phyloP scores from a whole-genome alignment of 768 basidiomycete genomes.

The Exsudoporus frostii region DNA sequence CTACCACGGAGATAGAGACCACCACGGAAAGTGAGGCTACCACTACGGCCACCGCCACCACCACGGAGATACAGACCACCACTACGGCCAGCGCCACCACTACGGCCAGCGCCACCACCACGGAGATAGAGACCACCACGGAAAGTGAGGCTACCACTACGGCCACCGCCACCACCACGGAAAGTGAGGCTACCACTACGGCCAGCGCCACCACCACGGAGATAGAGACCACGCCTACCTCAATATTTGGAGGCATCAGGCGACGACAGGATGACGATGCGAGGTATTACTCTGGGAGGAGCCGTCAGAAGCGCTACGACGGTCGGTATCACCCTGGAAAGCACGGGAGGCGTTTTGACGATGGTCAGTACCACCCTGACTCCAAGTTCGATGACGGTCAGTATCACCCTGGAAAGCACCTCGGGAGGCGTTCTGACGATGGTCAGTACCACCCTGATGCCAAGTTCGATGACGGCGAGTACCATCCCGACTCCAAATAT shows the following conservation, averaged over 20 bases:
- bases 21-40: neutral
- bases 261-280: neutral
- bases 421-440: constrained; percentile 8
- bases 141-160: neutral
- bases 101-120: neutral
- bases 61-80: neutral
- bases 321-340: constrained; percentile 9
- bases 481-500: neutral
- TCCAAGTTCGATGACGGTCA: neutral
- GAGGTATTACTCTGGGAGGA: neutral
- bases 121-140: neutral
- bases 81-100: no score
- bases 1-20: neutral
- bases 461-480: neutral
- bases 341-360: constrained; percentile 7
- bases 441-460: constrained; percentile 11
- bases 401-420: neutral
- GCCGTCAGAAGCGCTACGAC: constrained; percentile 3
- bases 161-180: neutral
- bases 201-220: neutral
- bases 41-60: neutral
- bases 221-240: neutral
- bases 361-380: constrained; percentile 14
- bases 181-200: neutral
- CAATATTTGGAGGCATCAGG: neutral